Base-by-base conservation (phyloP, 2,329 filamentous ascomycete species). In the Aspergillus eucalypticola region DNA sequence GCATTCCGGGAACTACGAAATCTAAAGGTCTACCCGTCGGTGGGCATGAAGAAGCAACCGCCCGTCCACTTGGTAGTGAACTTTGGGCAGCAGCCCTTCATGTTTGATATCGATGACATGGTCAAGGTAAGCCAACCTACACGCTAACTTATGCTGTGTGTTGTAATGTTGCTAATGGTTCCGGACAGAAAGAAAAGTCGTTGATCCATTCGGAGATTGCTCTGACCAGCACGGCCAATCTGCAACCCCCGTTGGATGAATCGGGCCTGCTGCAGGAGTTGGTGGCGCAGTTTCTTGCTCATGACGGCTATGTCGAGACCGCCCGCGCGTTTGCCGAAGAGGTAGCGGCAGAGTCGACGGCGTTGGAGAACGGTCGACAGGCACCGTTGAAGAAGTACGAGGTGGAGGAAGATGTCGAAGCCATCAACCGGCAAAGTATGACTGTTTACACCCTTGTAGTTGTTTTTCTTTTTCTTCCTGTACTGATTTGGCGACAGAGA, bases 301-400 rank as follows among this genome's bases (percentile, higher is more conserved):
- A 98, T 68, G 95, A 98, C 69, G 95, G 95, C 60, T 98, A 97
- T 67, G 89, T 97, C 7, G 94, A 97, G 66, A 96, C 94, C 0
- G 93, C 93, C 8, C 86, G 88, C 64, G 92, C 91, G 0, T 98
- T 99, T 80, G 88, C 90, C 3, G 84, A 89, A 67, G 94, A 98
- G 71, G 87, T 96, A 25, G 84, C 86, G 56, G 80, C 84, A 15
- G 91, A 96, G 73, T 89, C 90, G 68, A 81, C 85, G 68, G 87
- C 90, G 8, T 78, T 96, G 58, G 85, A 84, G 63, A 81, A 86
- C 46, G 84, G 86, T 58, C 76, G 84, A 39, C 71, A 67, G 21
- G 65, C 81, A 29, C 75, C 80, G n/a, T 78, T 86, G 62, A 82
- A 80, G 69, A 86, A 81, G 50, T 83, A 90, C 63, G 88, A 88